phyloP scores from a whole-genome alignment of 2,329 filamentous ascomycete species.

The Fusarium tupiense region DNA sequence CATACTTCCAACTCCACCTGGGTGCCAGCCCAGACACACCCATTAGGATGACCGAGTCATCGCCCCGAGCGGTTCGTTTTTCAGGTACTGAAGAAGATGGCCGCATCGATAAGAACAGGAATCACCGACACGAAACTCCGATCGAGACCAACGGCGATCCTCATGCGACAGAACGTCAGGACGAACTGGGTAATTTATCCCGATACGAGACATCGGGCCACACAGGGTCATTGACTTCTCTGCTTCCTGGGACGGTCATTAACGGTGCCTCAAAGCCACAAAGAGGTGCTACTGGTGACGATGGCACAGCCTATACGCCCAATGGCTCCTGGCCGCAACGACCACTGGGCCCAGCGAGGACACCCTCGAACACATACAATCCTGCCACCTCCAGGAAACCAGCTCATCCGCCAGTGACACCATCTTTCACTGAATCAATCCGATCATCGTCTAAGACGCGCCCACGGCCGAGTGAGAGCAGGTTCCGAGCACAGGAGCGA shows the following conservation, averaged over 20 bases:
- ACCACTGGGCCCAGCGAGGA: conserved; percentile 74
- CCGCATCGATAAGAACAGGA: conserved; percentile 55
- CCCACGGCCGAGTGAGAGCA: conserved; percentile 56
- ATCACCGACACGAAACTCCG: conserved; percentile 46
- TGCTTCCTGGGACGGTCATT: conserved; percentile 51
- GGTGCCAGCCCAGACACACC: conserved; percentile 28
- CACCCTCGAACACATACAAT: conserved; percentile 83
- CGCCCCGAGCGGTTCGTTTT: conserved; percentile 67
- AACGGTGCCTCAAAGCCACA: conserved; percentile 56
- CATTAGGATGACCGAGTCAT: conserved; percentile 56
- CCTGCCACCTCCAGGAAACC: conserved; percentile 68
- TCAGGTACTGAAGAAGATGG: conserved; percentile 58
- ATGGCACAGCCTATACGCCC: conserved; percentile 41
- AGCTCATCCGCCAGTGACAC: conserved; percentile 51
- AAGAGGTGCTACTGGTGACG: conserved; percentile 48
- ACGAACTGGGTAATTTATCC: conserved; percentile 57
- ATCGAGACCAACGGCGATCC: conserved; percentile 50
- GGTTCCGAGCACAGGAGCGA: conserved; percentile 76
- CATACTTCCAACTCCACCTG: conserved; percentile 27
- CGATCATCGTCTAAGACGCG: conserved; percentile 65
- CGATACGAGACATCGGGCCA: conserved; percentile 56
- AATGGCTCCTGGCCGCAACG: conserved; percentile 65
- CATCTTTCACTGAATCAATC: conserved; percentile 56
- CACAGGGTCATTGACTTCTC: conserved; percentile 55
- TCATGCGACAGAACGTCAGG: conserved; percentile 59